Evolutionary conservation across 306 rosid genomes (phyloP), one percentile per base, ranked within the genome.

Genomic region (Cyclanthera cordifolia): DNA sequence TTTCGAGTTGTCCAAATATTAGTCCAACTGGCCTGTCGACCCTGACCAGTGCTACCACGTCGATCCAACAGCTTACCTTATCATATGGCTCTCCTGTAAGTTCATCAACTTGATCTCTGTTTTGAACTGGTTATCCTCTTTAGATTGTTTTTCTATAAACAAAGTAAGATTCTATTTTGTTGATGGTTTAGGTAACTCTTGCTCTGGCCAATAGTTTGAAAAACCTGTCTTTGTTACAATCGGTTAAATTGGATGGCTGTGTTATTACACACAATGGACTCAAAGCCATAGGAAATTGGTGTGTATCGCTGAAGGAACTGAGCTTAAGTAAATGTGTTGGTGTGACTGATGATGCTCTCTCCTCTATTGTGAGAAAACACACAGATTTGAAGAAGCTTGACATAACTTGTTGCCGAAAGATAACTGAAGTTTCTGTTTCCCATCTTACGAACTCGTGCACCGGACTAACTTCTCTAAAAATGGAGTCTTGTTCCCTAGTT

Each of bases 401-500:
- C 77, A 83, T 93, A 76, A 93, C 99, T 12, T 93, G 99, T 74
- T 93, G 99, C 74, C 91, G 85, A 74, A 82, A 74, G 83, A 83
- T 93, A 79, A 93, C 99, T 1, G 80, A 81, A 55, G 72, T 77
- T 60, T 86, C 96, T 23, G 77, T 93, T 61, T 87, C 85, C 37
- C 77, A 78, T 78, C 80, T 93, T 49, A 79, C 96, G 23, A 80
- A 77, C 77, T 80, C 90, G 2, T 90, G 99, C 84, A 54, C 74
- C 0, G 50, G 69, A 71, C 95, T 93, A 25, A 83, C 85, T 70
- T 87, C 95, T 79, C 90, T 93, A 32, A 85, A 37, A 80, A 93
- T 93, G 99, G 99, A 93, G 64, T 93, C 95, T 16, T 93, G 99
- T 51, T 78, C 83, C 37, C 83, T 82, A 63, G 95, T 93, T 78